Base-by-base conservation (phyloP, 768 basidiomycete genomes). In the Antrodiella citrinella region DNA sequence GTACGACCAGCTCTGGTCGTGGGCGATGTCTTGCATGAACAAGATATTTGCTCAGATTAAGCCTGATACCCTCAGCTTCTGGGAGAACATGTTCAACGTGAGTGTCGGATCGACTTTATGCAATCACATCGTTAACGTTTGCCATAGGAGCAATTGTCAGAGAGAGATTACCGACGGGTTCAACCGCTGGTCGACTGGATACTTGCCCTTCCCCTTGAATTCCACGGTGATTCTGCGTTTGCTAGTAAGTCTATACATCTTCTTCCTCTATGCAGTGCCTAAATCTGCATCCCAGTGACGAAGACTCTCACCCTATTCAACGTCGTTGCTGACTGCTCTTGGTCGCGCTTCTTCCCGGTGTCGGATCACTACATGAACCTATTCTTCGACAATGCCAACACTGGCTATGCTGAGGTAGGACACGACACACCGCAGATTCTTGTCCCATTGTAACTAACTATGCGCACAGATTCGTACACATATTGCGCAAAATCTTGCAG, bases 151-250 rank as follows among this genome's bases (percentile, higher is more conserved):
- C 63, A 71, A 55, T 64, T 94, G 22, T 71, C 72, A 51, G 77
- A 82, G 49, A 77, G 86, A 21, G 92, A 96, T 68, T 90, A 89
- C 38, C 83, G 92, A 20, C 78, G 92, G 19, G 81, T 78, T 55
- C 68, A 80, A 51, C 76, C 79, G 10, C 61, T 96, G 35, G 72
- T 92, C 18, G 76, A 87, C 54, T 94, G 88, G 81, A 80, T 92
- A 50, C 60, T 86, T 25, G 70, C 77, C 18, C 72, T 91, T 2
- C 84, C 86, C 1, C 69, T 91, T 3, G 92, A 96, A 55, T 90
- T 94, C 63, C 76, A 78, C 26, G 79, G 83, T 43, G 87, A 89
- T 55, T 95, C 91, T 23, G 88, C 90, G 2, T 96, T 96, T 64
- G 78, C 84, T 55, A 84, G 91, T 88, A 68, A 62, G 80, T 70